phyloP scores from a whole-genome alignment of 352 stramenopile species.

The Pythium aristosporum region DNA sequence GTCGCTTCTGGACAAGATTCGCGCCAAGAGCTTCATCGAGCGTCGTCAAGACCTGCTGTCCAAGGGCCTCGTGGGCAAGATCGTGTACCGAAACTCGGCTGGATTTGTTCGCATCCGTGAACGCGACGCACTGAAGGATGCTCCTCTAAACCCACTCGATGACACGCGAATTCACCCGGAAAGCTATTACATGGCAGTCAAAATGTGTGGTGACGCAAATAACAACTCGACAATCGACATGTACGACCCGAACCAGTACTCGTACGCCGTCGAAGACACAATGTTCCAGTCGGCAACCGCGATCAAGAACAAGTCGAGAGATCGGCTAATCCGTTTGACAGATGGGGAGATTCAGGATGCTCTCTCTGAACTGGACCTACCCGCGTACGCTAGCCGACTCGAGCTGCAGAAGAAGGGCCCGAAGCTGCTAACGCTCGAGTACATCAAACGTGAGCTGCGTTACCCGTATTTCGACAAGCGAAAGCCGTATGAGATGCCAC shows the following conservation, averaged over 20 bases:
- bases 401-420: slow-evolving; percentile 89
- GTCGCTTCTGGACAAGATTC: slow-evolving; percentile 79
- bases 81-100: slow-evolving; percentile 87
- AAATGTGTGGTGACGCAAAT: slow-evolving; percentile 90
- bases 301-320: slow-evolving; percentile 40
- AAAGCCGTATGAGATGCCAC: slow-evolving; percentile 80
- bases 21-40: slow-evolving; percentile 84
- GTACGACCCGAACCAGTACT: slow-evolving; percentile 90
- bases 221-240: slow-evolving; percentile 92
- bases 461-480: slow-evolving; percentile 90
- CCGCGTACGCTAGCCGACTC: slow-evolving; percentile 80
- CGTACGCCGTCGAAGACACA: slow-evolving; percentile 88
- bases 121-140: slow-evolving; percentile 79
- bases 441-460: slow-evolving; percentile 87
- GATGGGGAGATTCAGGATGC: slow-evolving; percentile 87
- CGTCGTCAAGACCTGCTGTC: slow-evolving; percentile 84
- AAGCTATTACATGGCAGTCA: slow-evolving; percentile 91
- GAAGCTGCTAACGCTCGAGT: slow-evolving; percentile 84
- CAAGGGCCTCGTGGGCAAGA: slow-evolving; percentile 79
- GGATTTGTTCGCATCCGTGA: slow-evolving; percentile 88
- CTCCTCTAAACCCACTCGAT: slow-evolving; percentile 83
- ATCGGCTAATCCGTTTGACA: slow-evolving; percentile 26
- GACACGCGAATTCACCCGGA: slow-evolving; percentile 88
- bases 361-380: slow-evolving; percentile 84
- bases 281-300: slow-evolving; percentile 89